These are phyloP conservation scores for Globisporangium paroecandrum DNA, from an alignment of 352 stramenopile genomes.

Conservation along the genomic window DNA sequence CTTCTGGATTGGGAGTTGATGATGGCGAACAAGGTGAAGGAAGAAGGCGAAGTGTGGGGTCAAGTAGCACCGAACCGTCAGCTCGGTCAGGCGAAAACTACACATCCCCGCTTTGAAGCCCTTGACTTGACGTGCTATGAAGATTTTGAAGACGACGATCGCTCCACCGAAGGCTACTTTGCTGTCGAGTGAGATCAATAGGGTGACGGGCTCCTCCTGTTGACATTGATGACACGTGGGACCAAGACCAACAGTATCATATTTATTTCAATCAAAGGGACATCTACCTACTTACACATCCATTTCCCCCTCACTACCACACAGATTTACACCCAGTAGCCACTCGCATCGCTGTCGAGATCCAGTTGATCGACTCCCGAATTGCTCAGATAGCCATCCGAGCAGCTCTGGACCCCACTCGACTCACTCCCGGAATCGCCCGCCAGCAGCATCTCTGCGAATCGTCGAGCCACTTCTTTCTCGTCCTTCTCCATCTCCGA, in stretches of 20 bases:
- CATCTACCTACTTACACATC: slow-evolving; percentile 6
- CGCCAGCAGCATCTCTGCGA: slow-evolving; percentile 20
- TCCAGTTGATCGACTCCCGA: slow-evolving; percentile 42
- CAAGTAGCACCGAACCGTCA: neutral
- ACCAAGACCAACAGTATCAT: slow-evolving; percentile 4
- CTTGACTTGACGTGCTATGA: slow-evolving; percentile 34
- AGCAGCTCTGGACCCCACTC: slow-evolving; percentile 66
- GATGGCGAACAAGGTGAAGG: slow-evolving; percentile 3
- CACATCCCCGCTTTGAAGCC: neutral
- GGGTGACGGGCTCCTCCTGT: neutral
- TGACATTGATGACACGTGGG: neutral
- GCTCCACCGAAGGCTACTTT: slow-evolving; percentile 12
- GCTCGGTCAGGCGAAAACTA: too few species aligned
- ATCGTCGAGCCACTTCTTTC: slow-evolving; percentile 34
- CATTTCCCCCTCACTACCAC: neutral
- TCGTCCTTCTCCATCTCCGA: slow-evolving; percentile 49
- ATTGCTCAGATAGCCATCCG: slow-evolving; percentile 32
- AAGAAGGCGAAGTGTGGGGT: slow-evolving; percentile 12
- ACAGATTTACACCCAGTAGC: slow-evolving; percentile 21
- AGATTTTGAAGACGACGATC: slow-evolving; percentile 17
- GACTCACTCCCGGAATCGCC: slow-evolving; percentile 29
- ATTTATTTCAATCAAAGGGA: slow-evolving; percentile 14
- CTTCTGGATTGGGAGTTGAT: slow-evolving; percentile 49
- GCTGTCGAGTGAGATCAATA: slow-evolving; percentile 8
- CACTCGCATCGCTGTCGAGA: slow-evolving; percentile 19